Percentiles rank a stretch among this genome's conserved stretches.
Evolutionary conservation across 202 grass and related monocot genomes (phyloP).

Genomic region (Cymbopogon flexuosus): DNA sequence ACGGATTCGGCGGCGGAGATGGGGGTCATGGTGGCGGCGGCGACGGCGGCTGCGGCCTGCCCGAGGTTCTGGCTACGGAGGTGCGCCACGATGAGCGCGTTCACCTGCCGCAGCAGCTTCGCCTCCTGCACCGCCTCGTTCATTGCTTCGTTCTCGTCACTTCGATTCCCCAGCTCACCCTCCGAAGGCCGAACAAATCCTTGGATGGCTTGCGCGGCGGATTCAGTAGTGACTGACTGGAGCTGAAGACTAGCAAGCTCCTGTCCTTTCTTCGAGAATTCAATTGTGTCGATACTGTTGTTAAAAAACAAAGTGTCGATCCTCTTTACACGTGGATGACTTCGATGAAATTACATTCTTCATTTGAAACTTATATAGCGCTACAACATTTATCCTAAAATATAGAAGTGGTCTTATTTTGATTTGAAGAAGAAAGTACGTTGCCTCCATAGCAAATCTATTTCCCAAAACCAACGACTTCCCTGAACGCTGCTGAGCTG

Average conservation of each 20-base stretch:
- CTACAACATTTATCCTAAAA: neutral
- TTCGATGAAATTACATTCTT: neutral
- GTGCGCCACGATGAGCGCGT: slow-evolving; percentile 75
- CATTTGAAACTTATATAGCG: neutral
- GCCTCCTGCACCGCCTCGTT: slow-evolving; percentile 82
- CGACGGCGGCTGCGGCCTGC: slow-evolving; percentile 67
- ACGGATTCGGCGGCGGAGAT: slow-evolving; percentile 41
- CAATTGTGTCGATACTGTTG: too few relatives aligned
- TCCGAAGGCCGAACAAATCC: neutral
- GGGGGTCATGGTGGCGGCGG: slow-evolving; percentile 81
- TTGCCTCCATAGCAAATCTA: neutral
- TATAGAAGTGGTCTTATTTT: neutral
- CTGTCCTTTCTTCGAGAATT: neutral
- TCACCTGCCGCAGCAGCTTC: slow-evolving; percentile 77
- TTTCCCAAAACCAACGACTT: neutral
- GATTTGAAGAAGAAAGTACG: neutral
- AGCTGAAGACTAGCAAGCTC: neutral
- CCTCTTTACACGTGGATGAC: neutral
- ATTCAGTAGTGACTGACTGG: neutral
- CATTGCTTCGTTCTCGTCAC: slow-evolving; percentile 14
- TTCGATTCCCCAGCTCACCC: neutral
- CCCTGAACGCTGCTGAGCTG: neutral
- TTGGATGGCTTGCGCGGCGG: neutral
- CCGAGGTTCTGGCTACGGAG: slow-evolving; percentile 75
- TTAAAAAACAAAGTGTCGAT: too few relatives aligned